Base-by-base conservation (phyloP, 1,139 yeast genomes). In the Lodderomyces jiufengensis region DNA sequence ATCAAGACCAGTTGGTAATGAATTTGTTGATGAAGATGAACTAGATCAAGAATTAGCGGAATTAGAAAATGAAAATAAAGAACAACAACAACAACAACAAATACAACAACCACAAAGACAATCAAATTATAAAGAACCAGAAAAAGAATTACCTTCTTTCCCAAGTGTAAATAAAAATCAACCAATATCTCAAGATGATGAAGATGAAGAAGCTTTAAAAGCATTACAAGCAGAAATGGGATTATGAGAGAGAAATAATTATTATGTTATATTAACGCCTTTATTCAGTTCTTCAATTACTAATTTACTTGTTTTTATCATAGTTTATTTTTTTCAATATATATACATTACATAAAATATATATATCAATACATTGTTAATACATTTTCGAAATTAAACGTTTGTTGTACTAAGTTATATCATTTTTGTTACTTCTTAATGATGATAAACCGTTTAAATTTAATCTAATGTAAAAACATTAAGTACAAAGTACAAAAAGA, bases 181-280 rank as follows among this genome's bases (percentile, higher is more conserved):
- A 64, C 29, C 70, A 59, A 41, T 48, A 38, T 44, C 54, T 10
- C 85, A 79, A 44, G 88, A 81, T 40, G 94, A 84, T 50, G 95
- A 85, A 51, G 95, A 90, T 58, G 97, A 88, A 59, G 88, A 83
- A 56, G 97, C 95, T 43, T 72, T 90, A 57, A 80, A 82, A 55
- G 94, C 86, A 47, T 68, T 90, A 47, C 95, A 85, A 61, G 95
- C 95, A 16, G 97, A 90, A 59, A 90, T 90, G 97, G 97, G 96
- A 16, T 71, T 85, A 62, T 86, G 15, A 24, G 3, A 11, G 5
- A 5, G 20, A 18, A 5, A 18, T 18, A 18, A 18, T 18, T 5
- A 18, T 18, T 18, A 18, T n/a, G n/a, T n/a, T n/a, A n/a, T n/a
- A n/a, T n/a, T n/a, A 18, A 18, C 20, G 20, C 20, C 20, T 18